These are phyloP conservation scores for Adansonia gregorii DNA, from an alignment of 441 rosid genomes.

Conservation along the genomic window DNA sequence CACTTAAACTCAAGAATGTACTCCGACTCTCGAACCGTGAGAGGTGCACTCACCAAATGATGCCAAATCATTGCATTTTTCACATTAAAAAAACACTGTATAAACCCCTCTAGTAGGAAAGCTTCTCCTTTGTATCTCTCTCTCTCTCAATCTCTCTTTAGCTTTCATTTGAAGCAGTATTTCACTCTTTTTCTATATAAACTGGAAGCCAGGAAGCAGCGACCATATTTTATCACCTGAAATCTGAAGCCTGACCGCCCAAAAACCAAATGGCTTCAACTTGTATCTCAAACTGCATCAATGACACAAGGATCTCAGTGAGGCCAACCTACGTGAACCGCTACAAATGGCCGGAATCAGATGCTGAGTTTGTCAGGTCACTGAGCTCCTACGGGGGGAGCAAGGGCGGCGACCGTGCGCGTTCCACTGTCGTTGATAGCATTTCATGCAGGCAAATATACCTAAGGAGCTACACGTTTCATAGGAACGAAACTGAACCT, in stretches of 20 bases:
- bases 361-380: slow-evolving; percentile 34
- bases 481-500: not conserved
- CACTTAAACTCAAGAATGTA: too few species aligned
- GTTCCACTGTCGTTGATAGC: slow-evolving; percentile 45
- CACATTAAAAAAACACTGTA: not conserved
- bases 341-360: slow-evolving; percentile 41
- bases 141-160: not conserved
- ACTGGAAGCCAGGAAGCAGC: not conserved
- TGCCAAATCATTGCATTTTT: slow-evolving; percentile 8
- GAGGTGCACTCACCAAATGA: not conserved
- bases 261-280: slow-evolving; percentile 33
- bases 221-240: not conserved
- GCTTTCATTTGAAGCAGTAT: slow-evolving; percentile 6
- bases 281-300: slow-evolving; percentile 34
- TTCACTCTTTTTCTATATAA: not conserved
- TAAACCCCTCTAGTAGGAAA: not conserved
- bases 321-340: slow-evolving; percentile 39
- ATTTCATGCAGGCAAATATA: slow-evolving; percentile 60
- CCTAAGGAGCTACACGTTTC: slow-evolving; percentile 33
- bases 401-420: not conserved
- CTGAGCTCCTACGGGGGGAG: slow-evolving; percentile 1
- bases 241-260: not conserved
- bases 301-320: slow-evolving; percentile 25
- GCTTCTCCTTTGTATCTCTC: not conserved
- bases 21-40: too few species aligned